phyloP scores from a whole-genome alignment of 2,329 filamentous ascomycete species.

The Zasmidium angulare region DNA sequence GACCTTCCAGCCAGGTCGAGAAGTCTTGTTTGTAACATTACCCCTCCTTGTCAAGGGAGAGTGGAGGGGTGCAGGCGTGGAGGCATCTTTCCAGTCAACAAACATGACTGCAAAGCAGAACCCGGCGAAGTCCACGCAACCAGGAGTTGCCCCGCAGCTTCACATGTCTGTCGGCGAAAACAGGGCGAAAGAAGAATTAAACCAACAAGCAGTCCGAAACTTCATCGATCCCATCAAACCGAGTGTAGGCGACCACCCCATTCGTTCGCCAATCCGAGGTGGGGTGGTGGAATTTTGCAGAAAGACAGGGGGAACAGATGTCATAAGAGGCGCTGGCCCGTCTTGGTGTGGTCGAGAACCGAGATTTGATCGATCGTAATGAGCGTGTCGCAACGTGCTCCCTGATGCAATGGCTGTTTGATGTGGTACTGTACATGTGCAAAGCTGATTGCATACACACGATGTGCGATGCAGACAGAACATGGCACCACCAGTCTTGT shows the following conservation, averaged over 20 bases:
- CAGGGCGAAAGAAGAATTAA: not conserved
- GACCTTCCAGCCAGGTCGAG: not conserved
- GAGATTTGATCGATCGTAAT: slow-evolving; percentile 11
- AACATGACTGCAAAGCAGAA: not conserved
- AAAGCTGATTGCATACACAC: too few species aligned
- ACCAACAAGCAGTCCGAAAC: not conserved
- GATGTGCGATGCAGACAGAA: too few species aligned
- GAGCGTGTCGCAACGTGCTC: not conserved
- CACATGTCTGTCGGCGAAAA: not conserved
- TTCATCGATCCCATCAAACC: slow-evolving; percentile 3
- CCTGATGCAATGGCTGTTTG: not conserved
- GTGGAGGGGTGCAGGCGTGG: not conserved
- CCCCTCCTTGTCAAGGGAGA: not conserved
- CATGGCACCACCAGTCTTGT: too few species aligned
- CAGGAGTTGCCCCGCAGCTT: not conserved
- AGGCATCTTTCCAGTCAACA: not conserved
- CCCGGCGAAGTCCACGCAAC: not conserved
- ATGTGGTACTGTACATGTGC: not conserved
- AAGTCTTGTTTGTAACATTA: not conserved
- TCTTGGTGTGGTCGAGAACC: not conserved
- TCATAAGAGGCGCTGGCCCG: not conserved
- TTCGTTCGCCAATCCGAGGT: not conserved
- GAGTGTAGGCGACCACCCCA: not conserved
- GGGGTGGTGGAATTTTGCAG: not conserved
- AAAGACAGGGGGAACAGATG: not conserved